Evolutionary conservation across 768 basidiomycete species (phyloP), one percentile per base, ranked within the genome.

Genomic region (Boletus edulis): DNA sequence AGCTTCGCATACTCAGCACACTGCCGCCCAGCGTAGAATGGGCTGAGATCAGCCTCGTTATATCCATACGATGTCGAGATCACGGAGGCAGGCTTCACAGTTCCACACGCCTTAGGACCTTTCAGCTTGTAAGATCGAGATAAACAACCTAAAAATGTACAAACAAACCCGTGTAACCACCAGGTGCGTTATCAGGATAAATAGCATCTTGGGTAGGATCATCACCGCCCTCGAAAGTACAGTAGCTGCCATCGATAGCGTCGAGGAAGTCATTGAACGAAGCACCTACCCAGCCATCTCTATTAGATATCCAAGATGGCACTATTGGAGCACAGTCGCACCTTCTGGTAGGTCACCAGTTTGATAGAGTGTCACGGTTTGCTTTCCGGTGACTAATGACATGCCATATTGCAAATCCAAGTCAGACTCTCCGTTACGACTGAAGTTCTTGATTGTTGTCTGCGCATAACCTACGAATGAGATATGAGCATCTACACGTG

Each of bases 1-100:
- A 76, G 69, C 51, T 81, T 81, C 11, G 67, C 79, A 55, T 79
- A 81, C 62, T 81, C 79, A 20, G 63, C 59, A 49, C 78, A 79
- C 59, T 79, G 78, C 29, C 78, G 69, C 18, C 58, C 56, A 12
- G 74, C 65, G 49, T 78, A 79, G 47, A 68, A 67, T 0, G 68
- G 67, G 1, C 67, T 67, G 38, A 72, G 59, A 18, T 73, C 70
- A 13, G 61, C 69, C 50, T 80, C 78, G 38, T 73, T 66, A 47
- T 70, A 71, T 6, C 58, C 56, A 56, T 80, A 79, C 2, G 78
- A 79, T 2, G 76, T 75, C 7, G 76, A 78, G 51, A 79, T 71
- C 32, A 80, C 77, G 17, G 72, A 56, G 3, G 78, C 62, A 3
- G 76, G 75, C 17, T 63, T 59, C 9, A 72, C 62, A 17, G 68